Base-by-base conservation (phyloP, 495 filamentous ascomycete species). In the Extremus antarcticus region DNA sequence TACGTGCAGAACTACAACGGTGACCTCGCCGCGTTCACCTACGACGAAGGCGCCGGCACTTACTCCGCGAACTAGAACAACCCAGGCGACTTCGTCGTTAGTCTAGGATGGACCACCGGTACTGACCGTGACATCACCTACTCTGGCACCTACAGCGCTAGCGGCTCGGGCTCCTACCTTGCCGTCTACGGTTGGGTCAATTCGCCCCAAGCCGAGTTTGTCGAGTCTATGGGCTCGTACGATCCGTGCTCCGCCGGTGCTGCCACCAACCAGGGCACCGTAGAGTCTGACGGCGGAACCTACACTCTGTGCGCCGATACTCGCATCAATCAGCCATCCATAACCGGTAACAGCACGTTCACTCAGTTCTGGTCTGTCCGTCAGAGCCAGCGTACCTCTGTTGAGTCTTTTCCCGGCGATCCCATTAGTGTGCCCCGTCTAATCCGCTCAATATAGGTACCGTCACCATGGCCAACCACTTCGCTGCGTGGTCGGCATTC, bases 241-340 rank as follows among this genome's bases (percentile, higher is more conserved):
- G 76, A 81, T 70, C 78, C 78, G 23, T 72, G 67, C 40, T 69
- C 62, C 29, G 29, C 7, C 29, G 13, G 29, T 13, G 75, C 69
- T 22, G 71, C 71, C 20, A 65, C 63, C 0, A 71, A 73, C 64
- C 74, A 75, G 60, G 83, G 82, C 47, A 76, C 71, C 20, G 68
- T 85, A 43, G 66, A 64, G 41, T 73, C 65, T 41, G 84, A 87
- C 68, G 84, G 83, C 50, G 66, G 69, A 41, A 78, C 71, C 10
- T 88, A 88, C 72, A 73, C 82, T 53, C 78, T 87, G 68, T 82
- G 79, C 71, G 69, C 74, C 60, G 72, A 72, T 41, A 70, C 71
- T 47, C 80, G 79, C 46, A 68, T 69, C 64, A 80, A 87, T 29
- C 73, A 79, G 68, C 78, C 78, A 3, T 76, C 73, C 17, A 81